Base-by-base conservation (phyloP, 2,329 filamentous ascomycete genomes). In the Fonsecaea pugnacius region DNA sequence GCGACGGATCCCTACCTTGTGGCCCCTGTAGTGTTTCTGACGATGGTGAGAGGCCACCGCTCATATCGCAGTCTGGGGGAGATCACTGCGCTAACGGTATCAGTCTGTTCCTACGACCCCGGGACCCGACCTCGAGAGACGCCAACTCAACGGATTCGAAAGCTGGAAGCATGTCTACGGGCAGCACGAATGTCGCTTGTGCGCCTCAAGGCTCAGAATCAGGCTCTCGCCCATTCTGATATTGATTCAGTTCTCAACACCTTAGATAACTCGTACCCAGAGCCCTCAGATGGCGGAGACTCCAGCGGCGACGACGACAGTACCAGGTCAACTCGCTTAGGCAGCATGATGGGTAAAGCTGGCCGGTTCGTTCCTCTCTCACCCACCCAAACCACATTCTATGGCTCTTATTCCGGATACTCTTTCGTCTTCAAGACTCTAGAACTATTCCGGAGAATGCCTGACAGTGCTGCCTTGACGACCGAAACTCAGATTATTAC, bases 111-210 rank as follows among this genome's bases (percentile, higher is more conserved):
- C 2, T 70, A 70, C 43, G 62, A 69, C 18, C 58, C 64, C 14
- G 67, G 62, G 27, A 58, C 53, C 6, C 55, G 65, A 33, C 66
- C 67, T 16, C 63, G 67, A 18, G 62, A 63, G 32, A 68, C 64
- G 9, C 68, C 68, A 33, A 70, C 68, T 1, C 65, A 69, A 52
- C 63, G 68, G 36, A 69, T 70, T 46, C 68, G 68, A 8, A 63
- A 63, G 32, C 52, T 70, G 40, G 68, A 70, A 51, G 54, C 60
- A 46, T 56, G 63, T 38, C 51, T 70, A 40, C 65, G 67, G 9
- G 52, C 43, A 27, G 65, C 59, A n/a, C 51, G 62, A 27, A 50
- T 63, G n/a, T 56, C 67, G 10, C 36, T 70, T 10, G 33, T 56
- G 33, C 50, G 38, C 27, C 46, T 70, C n/a, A 64, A 66, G 51